A percentile compares a stretch with the other conserved stretches of the same genome.
Evolutionary conservation across 2,329 filamentous ascomycete genomes (phyloP).

Genomic region (Xylaria sp.): DNA sequence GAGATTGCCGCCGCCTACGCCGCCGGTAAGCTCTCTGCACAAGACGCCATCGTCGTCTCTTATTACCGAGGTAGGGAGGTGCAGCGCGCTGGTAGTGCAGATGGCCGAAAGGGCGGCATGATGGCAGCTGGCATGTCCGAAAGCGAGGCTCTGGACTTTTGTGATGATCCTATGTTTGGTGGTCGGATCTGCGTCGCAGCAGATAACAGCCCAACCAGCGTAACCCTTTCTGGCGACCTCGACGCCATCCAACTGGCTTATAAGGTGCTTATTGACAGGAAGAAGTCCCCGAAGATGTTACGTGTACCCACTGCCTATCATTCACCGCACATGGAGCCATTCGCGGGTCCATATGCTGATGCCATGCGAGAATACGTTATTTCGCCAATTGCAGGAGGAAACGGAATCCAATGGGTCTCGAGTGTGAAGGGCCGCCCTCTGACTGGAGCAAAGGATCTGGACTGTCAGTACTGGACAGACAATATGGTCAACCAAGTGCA

Average conservation of each 20-base stretch:
- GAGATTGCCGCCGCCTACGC: conserved; percentile 50
- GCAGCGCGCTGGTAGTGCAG: conserved; percentile 38
- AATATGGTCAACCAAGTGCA: conserved; percentile 56
- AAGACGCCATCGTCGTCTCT: conserved; percentile 47
- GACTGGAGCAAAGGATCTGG: conserved; percentile 38
- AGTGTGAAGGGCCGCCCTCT: conserved; percentile 50
- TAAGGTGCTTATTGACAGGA: conserved; percentile 32
- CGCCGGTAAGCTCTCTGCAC: conserved; percentile 44
- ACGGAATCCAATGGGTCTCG: conserved; percentile 53
- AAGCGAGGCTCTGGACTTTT: conserved; percentile 43
- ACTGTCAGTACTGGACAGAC: conserved; percentile 52
- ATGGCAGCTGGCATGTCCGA: conserved; percentile 45
- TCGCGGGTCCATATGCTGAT: conserved; percentile 50
- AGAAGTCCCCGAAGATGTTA: conserved; percentile 52
- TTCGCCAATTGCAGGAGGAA: conserved; percentile 38
- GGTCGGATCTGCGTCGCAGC: conserved; percentile 46
- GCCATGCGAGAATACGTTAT: conserved; percentile 48
- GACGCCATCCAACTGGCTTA: conserved; percentile 40
- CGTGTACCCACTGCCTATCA: conserved; percentile 60
- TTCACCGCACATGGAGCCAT: conserved; percentile 58
- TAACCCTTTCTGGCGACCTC: conserved; percentile 48
- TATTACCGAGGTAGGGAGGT: conserved; percentile 48
- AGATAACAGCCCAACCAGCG: conserved; percentile 44
- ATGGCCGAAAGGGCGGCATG: conserved; percentile 47
- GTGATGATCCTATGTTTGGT: conserved; percentile 36